phyloP scores from a whole-genome alignment of 768 basidiomycete species.

The Mycena polygramma region DNA sequence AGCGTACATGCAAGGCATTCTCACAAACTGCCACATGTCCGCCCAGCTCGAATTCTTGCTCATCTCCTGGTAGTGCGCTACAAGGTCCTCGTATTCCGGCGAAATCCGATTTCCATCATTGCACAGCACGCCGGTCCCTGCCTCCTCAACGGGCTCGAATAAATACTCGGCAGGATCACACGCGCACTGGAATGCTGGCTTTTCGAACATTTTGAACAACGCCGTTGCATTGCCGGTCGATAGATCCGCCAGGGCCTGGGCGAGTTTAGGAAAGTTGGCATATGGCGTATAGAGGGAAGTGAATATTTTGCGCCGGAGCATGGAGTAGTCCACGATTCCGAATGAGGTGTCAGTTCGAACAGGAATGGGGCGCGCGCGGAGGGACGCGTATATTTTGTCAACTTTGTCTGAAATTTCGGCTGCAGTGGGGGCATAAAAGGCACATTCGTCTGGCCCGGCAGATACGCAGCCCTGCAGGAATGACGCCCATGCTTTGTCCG shows the following conservation, averaged over 20 bases:
- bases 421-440: constrained; percentile 55
- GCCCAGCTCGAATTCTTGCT: constrained; percentile 19
- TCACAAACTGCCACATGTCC: background rate
- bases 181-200: constrained; percentile 47
- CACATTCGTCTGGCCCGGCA: constrained; percentile 52
- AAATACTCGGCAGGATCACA: constrained; percentile 39
- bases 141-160: constrained; percentile 12
- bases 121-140: constrained; percentile 9
- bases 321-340: constrained; percentile 53
- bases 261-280: constrained; percentile 48
- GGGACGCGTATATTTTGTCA: constrained; percentile 46
- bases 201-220: constrained; percentile 41
- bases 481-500: constrained; percentile 49
- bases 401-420: constrained; percentile 51
- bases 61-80: constrained; percentile 15
- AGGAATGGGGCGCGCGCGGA: constrained; percentile 50
- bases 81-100: constrained; percentile 13
- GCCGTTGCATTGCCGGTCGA: constrained; percentile 46
- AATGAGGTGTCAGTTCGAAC: constrained; percentile 47
- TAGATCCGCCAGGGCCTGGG: constrained; percentile 52
- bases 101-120: constrained; percentile 29
- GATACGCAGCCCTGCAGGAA: constrained; percentile 54
- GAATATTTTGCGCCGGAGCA: constrained; percentile 49
- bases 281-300: constrained; percentile 52
- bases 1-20: constrained; percentile 18